phyloP scores from a whole-genome alignment of 2,329 filamentous ascomycete species.

The Aspergillus sp. region DNA sequence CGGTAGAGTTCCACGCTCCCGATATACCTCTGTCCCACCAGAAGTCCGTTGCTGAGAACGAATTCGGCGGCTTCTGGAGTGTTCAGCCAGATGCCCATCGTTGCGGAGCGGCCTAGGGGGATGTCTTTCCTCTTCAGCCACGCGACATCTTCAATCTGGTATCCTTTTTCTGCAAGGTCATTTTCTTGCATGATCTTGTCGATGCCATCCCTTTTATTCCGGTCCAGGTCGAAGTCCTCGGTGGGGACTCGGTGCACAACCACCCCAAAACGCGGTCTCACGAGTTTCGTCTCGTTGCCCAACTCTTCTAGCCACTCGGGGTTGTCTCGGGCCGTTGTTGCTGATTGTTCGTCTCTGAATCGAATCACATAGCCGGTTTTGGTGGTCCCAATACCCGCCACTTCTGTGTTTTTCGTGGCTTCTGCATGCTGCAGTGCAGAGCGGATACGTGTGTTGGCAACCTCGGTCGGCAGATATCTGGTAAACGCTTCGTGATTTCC shows the following conservation, averaged over 20 bases:
- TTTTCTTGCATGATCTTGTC: constrained; percentile 19
- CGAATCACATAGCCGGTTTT: constrained; percentile 23
- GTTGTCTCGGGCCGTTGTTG: constrained; percentile 19
- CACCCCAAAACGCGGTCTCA: constrained; percentile 19
- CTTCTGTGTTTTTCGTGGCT: constrained; percentile 14
- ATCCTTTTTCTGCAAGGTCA: constrained; percentile 10
- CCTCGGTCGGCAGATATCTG: background rate
- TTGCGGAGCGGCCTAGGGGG: constrained; percentile 18
- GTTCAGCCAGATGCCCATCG: constrained; percentile 26
- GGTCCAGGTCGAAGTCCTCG: constrained; percentile 14
- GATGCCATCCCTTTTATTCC: constrained; percentile 12
- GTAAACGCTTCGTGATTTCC: background rate
- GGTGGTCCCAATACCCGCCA: constrained; percentile 16
- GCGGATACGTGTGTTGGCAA: constrained; percentile 1
- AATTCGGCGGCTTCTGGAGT: constrained; percentile 21
- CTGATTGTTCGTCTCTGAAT: constrained; percentile 19
- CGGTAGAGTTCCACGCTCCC: constrained; percentile 17
- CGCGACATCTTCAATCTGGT: constrained; percentile 23
- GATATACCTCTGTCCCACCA: constrained; percentile 23
- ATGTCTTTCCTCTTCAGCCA: constrained; percentile 27
- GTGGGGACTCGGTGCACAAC: constrained; percentile 19
- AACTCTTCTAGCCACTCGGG: constrained; percentile 23
- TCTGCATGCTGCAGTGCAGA: background rate
- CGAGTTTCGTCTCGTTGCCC: constrained; percentile 19
- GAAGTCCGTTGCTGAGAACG: constrained; percentile 19